Evolutionary conservation across 1,139 yeast species (phyloP).

Genomic region (Saccharomyces hybrid): DNA sequence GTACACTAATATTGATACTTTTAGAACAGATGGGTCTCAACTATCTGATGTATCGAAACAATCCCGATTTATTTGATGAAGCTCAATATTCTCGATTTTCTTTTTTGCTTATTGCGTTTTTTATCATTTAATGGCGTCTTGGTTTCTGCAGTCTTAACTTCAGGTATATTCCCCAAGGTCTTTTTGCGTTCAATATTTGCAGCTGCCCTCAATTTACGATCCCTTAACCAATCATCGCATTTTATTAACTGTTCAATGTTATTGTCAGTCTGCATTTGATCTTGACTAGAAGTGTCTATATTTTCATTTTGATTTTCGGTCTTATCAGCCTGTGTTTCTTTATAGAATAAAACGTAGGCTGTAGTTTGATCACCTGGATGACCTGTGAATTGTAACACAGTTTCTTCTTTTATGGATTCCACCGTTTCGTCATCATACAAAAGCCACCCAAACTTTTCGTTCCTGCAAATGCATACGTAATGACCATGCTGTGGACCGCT

Average conservation of each 20-base stretch:
- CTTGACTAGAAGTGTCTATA: not conserved
- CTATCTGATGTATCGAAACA: not conserved
- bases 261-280: slow-evolving; percentile 12
- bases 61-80: slow-evolving; percentile 9
- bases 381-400: slow-evolving; percentile 82
- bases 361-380: slow-evolving; percentile 84
- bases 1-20: not conserved
- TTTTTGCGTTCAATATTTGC: not conserved
- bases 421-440: slow-evolving; percentile 93
- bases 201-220: slow-evolving; percentile 1
- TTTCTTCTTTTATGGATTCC: slow-evolving; percentile 75
- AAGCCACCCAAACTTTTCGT: slow-evolving; percentile 77
- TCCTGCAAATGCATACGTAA: slow-evolving; percentile 79
- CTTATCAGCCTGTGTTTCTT: slow-evolving; percentile 26
- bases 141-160: not conserved
- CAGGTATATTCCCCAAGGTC: not conserved
- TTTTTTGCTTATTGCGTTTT: slow-evolving; percentile 4
- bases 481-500: slow-evolving; percentile 99
- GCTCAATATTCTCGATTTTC: slow-evolving; percentile 15
- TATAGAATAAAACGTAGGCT: slow-evolving; percentile 82
- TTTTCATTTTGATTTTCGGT: not conserved
- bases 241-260: slow-evolving; percentile 22
- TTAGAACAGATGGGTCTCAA: not conserved
- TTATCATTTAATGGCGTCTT: not conserved
- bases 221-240: slow-evolving; percentile 19